Percentiles rank a stretch among this genome's conserved stretches.
These are phyloP conservation scores for Fusarium coffeatum DNA, from an alignment of 2,329 filamentous ascomycete genomes.

Conservation along the genomic window DNA sequence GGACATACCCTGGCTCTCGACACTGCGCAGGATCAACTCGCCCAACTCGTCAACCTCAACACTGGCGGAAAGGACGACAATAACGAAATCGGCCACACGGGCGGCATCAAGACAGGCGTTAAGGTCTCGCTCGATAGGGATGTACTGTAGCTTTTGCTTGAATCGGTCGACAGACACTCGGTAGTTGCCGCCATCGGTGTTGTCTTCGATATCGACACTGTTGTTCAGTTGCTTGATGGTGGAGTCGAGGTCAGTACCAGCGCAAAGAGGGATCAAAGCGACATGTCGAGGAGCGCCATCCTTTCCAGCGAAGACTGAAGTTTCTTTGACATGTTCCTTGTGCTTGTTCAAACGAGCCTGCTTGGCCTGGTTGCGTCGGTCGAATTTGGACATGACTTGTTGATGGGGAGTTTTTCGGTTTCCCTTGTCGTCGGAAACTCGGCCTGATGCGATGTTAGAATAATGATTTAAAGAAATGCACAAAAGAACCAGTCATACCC, in stretches of 20 bases:
- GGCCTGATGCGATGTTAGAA: constrained; percentile 65
- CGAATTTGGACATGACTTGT: constrained; percentile 96
- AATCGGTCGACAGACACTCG: constrained; percentile 86
- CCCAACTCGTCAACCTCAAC: constrained; percentile 87
- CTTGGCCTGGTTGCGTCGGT: constrained; percentile 93
- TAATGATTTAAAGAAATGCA: not conserved
- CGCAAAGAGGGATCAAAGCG: constrained; percentile 85
- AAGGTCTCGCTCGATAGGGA: constrained; percentile 79
- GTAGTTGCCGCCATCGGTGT: constrained; percentile 68
- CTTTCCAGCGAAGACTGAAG: constrained; percentile 84
- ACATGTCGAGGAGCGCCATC: constrained; percentile 90
- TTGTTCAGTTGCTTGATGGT: constrained; percentile 78
- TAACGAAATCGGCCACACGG: constrained; percentile 88
- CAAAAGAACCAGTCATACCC: constrained; percentile 62
- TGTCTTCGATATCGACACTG: constrained; percentile 81
- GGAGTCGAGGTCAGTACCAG: constrained; percentile 73
- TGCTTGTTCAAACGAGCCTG: constrained; percentile 88
- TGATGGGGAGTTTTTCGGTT: constrained; percentile 91
- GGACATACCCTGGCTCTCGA: constrained; percentile 94
- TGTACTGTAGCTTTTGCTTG: constrained; percentile 92
- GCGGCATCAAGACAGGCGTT: constrained; percentile 85
- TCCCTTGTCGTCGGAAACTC: constrained; percentile 78
- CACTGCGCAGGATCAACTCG: constrained; percentile 84
- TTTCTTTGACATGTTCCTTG: constrained; percentile 82
- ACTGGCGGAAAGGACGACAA: constrained; percentile 84